Base-by-base conservation (phyloP, 2,329 filamentous ascomycete species). In the Nemania abortiva region DNA sequence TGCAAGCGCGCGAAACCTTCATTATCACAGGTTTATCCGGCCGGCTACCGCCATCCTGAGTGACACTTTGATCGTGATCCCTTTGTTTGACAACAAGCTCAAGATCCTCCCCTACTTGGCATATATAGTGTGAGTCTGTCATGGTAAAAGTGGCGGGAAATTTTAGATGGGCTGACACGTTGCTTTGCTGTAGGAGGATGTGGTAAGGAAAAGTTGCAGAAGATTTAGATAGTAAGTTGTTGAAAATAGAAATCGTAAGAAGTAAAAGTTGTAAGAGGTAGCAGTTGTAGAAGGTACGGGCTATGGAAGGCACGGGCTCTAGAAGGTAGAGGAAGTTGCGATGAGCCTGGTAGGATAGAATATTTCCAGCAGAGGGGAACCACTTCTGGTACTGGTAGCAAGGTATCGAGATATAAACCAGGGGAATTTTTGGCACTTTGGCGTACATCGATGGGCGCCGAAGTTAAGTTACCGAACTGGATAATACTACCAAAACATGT, bases 1-100 rank as follows among this genome's bases (percentile, higher is more conserved):
- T 3, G 53, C 45, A 42, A 31, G 29, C 22, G 39, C 50, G n/a
- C 15, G 58, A 66, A 29, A 52, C 55, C 39, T 10, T 42, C 4
- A 49, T 37, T 9, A 4, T 27, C 3, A 11, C 27, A 24, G 49
- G 37, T 20, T 27, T 47, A 37, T 60, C 54, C 22, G 60, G n/a
- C 22, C 15, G 63, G 15, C 45, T n/a, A 50, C 7, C 39, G 1
- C 20, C 20, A n/a, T 18, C 27, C 45, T 49, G 13, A 10, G 13
- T 20, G n/a, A 15, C 42, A 20, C 37, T 39, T 37, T 37, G 13
- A 49, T 34, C 39, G 11, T 63, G 55, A n/a, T 34, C 20, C 1
- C 37, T n/a, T 20, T 37, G 11, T 9, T n/a, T 20, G 22, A 39
- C 6, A 22, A 55, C 11, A 24, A 63, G 52, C n/a, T 37, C 4